Evolutionary conservation across 2,329 filamentous ascomycete genomes (phyloP), one percentile per base, ranked within the genome.

Genomic region (Fusarium hainanense): DNA sequence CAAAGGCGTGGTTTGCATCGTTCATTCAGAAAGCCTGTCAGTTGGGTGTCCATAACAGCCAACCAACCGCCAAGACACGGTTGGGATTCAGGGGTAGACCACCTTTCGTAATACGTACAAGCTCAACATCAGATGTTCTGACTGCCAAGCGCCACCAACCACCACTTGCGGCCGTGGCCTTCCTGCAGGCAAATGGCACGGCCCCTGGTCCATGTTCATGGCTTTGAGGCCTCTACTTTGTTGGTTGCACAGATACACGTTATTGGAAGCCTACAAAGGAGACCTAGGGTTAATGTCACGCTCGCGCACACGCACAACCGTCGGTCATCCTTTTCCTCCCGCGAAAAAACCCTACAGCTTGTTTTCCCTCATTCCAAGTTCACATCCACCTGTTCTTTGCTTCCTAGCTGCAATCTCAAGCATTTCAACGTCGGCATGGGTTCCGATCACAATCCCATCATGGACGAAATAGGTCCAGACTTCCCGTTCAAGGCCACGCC

Each of bases 401-500:
- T 43, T 51, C 37, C 18, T 18, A 34, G 9, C 18, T 43, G 34
- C 25, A 27, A 27, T 27, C 25, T 27, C 10, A 10, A 27, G 16
- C 7, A n/a, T 8, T 43, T 9, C 27, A 34, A 51, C 27, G 16
- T 34, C n/a, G 46, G 6, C 30, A 32, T 32, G 18, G 4, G 28
- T 28, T 34, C 47, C 55, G 21, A 58, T 21, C 37, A 44, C 37
- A 58, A 52, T 52, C 28, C 37, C 40, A 58, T 52, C 37, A 37
- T 52, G 40, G 47, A 52, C 2, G 55, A 58, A 52, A 58, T 58
- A 16, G 28, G 28, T 4, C 55, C 47, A 52, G 55, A 58, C 28
- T 58, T 58, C 55, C 47, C 37, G n/a, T 58, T 58, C 21, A 52
- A 58, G 47, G 47, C 55, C 28, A 50, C 47, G n/a, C 37, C 47